These are phyloP conservation scores for Umbelopsis sp. DNA, from an alignment of 371 early-diverging fungal species.

Conservation along the genomic window DNA sequence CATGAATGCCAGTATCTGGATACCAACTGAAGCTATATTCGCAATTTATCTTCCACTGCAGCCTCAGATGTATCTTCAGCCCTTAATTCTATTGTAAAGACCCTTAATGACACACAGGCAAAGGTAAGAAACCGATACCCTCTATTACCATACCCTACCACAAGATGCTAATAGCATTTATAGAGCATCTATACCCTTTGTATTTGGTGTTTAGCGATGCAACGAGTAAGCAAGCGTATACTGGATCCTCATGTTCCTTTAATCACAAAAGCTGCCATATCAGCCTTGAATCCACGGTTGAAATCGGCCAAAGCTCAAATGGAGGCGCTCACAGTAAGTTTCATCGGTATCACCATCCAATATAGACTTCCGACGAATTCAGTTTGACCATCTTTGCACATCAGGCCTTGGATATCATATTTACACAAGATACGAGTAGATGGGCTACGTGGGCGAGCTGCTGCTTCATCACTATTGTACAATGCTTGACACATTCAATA, in stretches of 20 bases:
- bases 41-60: neutral
- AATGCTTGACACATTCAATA: conserved; percentile 6
- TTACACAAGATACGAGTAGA: conserved; percentile 2
- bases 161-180: neutral
- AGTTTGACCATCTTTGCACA: neutral
- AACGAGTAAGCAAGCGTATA: neutral
- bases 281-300: neutral
- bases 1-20: neutral
- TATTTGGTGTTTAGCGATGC: conserved; percentile 9
- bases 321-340: conserved; percentile 8
- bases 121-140: neutral
- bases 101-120: neutral
- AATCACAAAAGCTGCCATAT: neutral
- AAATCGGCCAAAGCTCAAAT: conserved; percentile 11
- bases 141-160: too few species aligned
- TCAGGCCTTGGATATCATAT: conserved; percentile 1
- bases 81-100: neutral
- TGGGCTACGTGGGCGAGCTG: neutral
- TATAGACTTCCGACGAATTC: too few species aligned
- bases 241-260: conserved; percentile 7
- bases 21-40: neutral
- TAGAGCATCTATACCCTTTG: conserved; percentile 14
- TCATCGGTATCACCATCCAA: too few species aligned
- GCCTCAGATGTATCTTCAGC: neutral
- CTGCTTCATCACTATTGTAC: neutral